Base-by-base conservation (phyloP, 192 early-diverging fungal species). In the Glomus cerebriforme region DNA sequence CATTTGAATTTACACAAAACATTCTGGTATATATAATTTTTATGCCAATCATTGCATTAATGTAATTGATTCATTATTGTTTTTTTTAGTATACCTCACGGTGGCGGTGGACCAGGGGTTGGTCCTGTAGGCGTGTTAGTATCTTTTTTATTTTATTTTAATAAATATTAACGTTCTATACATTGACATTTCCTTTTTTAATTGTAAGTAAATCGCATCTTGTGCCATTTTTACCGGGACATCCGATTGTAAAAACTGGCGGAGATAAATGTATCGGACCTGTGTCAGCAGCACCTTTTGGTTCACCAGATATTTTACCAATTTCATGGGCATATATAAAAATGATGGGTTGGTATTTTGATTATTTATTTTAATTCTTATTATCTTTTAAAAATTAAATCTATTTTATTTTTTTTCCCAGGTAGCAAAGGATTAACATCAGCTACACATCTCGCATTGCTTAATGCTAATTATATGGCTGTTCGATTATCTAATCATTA, bases 1-100 rank as follows among this genome's bases (percentile, higher is more conserved):
- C 98, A 99, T 83, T 88, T 99, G 86, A 99, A 99, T 92, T 89
- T 97, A 85, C 98, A 99, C 92, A 99, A 99, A 93, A 98, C 98
- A 26, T 95, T 98, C 37, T 68, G 69, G 69, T 47, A 66, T 7
- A 54, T 26, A 27, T 27, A 19, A 12, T 72, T 49, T 6, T 49
- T 54, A 43, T 47, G 7, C 29, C 1, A n/a, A 9, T 29, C 19
- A 49, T 19, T 72, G 12, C 49, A 64, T 13, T 39, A 12, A 35
- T 24, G n/a, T 31, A 19, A 34, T 59, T 59, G 5, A 35, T 34
- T 35, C 1, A n/a, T 35, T 19, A 7, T n/a, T 34, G 35, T 59
- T 43, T 62, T 32, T 59, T 24, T 63, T 88, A 96, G 93, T 72
- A 98, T 99, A 82, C 98, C 98, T 7, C 98, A 99, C 83, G 98